phyloP scores from a whole-genome alignment of 371 early-diverging fungal species.

The Circinella minor region DNA sequence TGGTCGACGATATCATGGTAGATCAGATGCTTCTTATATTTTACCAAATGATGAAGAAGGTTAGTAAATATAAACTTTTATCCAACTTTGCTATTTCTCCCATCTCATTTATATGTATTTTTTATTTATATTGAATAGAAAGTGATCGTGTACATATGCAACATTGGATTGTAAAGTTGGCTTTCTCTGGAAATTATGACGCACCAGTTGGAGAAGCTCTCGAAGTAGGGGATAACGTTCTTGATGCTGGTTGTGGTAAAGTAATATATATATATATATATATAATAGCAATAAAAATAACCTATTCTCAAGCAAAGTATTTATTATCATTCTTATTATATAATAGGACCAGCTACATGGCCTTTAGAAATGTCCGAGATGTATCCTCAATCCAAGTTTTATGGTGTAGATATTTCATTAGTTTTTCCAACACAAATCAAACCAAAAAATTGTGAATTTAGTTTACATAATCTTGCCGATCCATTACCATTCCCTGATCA shows the following conservation, averaged over 20 bases:
- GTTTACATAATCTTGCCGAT: constrained; percentile 57
- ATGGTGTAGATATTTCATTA: constrained; percentile 24
- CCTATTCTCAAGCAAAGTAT: neutral
- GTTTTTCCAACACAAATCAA: constrained; percentile 24
- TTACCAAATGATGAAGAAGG: constrained; percentile 59
- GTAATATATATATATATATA: neutral
- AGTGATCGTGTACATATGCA: constrained; percentile 12
- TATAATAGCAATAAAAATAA: neutral
- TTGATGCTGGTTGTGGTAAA: constrained; percentile 30
- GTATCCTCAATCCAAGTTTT: constrained; percentile 26
- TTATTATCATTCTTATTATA: too few species aligned
- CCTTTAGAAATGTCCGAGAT: constrained; percentile 27
- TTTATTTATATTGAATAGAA: neutral
- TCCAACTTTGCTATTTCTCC: too few species aligned
- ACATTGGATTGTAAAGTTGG: constrained; percentile 4
- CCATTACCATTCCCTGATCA: constrained; percentile 56
- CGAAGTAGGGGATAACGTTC: constrained; percentile 22
- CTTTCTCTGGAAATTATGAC: constrained; percentile 4
- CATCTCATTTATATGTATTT: neutral
- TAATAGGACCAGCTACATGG: constrained; percentile 37
- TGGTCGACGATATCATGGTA: constrained; percentile 52
- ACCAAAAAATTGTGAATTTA: constrained; percentile 44
- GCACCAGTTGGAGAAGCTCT: constrained; percentile 17
- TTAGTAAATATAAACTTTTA: neutral
- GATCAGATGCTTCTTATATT: constrained; percentile 50